Base-by-base conservation (phyloP, 2,329 filamentous ascomycete genomes). In the Nemania sp. region DNA sequence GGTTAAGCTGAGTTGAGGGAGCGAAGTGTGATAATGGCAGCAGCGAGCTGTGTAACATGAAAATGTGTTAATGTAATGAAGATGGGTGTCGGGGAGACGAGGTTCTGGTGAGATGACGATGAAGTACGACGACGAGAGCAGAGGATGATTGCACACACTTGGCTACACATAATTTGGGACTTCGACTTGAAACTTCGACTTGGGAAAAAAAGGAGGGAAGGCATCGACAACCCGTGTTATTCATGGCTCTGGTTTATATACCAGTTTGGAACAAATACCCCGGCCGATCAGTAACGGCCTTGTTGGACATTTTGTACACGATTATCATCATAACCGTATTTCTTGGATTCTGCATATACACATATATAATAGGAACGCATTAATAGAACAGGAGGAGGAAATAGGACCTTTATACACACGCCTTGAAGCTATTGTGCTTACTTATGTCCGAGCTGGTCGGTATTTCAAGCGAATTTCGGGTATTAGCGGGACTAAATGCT, bases 401-500 rank as follows among this genome's bases (percentile, higher is more conserved):
- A n/a, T n/a, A n/a, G n/a, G n/a, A n/a, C n/a, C n/a, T n/a, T n/a
- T n/a, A n/a, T n/a, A n/a, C n/a, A n/a, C n/a, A n/a, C n/a, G n/a
- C n/a, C n/a, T n/a, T n/a, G n/a, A n/a, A n/a, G n/a, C n/a, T n/a
- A n/a, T n/a, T n/a, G n/a, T n/a, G n/a, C n/a, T n/a, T n/a, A n/a
- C n/a, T n/a, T n/a, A n/a, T n/a, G 23, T 45, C 36, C 42, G 37
- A 51, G 34, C 19, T 12, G 4, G 23, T 42, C 36, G 46, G 34
- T 14, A n/a, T 30, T 15, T 24, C 1, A 39, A 39, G 44, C 33
- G 49, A 42, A 33, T 22, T 26, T 57, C 51, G 54, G 54, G 41
- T 57, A 57, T 54, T 54, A 47, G 50, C 54, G 54, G 54, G 54
- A 44, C 46, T 54, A 40, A 11, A 5, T 36, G 8, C 31, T n/a